These are phyloP conservation scores for Hypomyces rosellus DNA, from an alignment of 2,329 filamentous ascomycete species.

Conservation along the genomic window DNA sequence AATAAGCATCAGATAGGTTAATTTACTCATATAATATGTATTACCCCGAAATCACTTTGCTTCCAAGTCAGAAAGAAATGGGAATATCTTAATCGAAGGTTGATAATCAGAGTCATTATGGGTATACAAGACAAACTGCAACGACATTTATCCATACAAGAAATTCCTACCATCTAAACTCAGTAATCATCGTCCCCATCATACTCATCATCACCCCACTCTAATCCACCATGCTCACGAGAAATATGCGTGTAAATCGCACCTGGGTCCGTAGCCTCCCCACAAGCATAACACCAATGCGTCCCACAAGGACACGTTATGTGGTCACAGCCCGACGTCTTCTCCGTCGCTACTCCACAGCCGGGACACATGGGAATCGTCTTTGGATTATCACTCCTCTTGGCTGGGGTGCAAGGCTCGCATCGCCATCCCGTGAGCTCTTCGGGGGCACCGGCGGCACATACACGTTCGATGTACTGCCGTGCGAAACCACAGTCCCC, in stretches of 20 bases:
- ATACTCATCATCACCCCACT: constrained; percentile 12
- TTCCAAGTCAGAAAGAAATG: too few species aligned
- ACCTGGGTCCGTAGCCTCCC: constrained; percentile 17
- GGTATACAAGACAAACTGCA: too few species aligned
- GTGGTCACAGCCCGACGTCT: constrained; percentile 33
- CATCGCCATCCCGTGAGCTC: constrained; percentile 36
- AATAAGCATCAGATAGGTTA: too few species aligned
- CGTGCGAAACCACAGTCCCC: constrained; percentile 34
- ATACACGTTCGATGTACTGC: constrained; percentile 36
- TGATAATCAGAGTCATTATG: too few species aligned
- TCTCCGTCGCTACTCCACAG: constrained; percentile 31
- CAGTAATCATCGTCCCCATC: constrained; percentile 15
- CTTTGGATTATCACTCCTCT: not conserved
- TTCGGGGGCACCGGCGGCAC: constrained; percentile 33
- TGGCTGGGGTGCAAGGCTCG: constrained; percentile 28
- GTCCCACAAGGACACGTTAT: constrained; percentile 30
- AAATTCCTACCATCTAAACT: too few species aligned
- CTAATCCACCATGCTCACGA: constrained; percentile 26
- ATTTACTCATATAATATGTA: too few species aligned
- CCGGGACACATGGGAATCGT: constrained; percentile 28
- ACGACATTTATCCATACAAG: too few species aligned
- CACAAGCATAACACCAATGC: constrained; percentile 38
- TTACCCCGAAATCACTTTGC: too few species aligned
- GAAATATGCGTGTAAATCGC: constrained; percentile 34
- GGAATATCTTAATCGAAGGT: too few species aligned